Evolutionary conservation across 495 filamentous ascomycete genomes (phyloP), one percentile per base, ranked within the genome.

Genomic region (Annulohypoxylon maeteangense): DNA sequence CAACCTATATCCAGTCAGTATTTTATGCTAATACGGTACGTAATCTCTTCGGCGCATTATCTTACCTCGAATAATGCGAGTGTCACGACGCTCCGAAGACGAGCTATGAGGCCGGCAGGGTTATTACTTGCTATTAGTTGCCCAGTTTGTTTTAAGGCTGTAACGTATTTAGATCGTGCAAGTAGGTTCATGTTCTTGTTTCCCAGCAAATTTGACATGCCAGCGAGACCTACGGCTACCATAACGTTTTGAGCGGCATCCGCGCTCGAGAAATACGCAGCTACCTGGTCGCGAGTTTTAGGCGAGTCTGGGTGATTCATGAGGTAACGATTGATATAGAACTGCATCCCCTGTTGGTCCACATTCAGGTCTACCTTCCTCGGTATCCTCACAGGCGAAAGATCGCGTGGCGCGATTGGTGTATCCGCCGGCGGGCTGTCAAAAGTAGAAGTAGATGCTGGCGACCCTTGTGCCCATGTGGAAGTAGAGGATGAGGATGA

Each of bases 161-260:
- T 40, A 7, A 81, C 81, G 53, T 85, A 85, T 58, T 84, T 80
- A 44, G 81, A 71, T 18, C 77, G 79, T 18, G 82, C 75, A 53
- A 77, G 23, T 6, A 72, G 73, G 50, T 75, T 78, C 77, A 83
- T 68, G 23, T 77, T 75, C 42, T 79, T 81, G 61, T 84, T 77
- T n/a, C 80, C 81, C 5, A 68, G 73, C 60, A 83, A 67, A 68
- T 79, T 82, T 7, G 83, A 83, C 51, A 85, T 67, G 29, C 83
- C 82, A 58, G 82, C 81, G 31, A 85, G 70, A 40, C 83, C 83
- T n/a, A 85, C 82, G 0, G 83, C 83, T 18, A 81, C 80, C 82
- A 85, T 84, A 34, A 83, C 82, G 42, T 76, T 80, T 32, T 83
- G 83, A 53, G 77, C 77, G 14, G 67, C 60, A 38, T 81, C 72